Evolutionary conservation across 2,329 filamentous ascomycete genomes (phyloP).

Genomic region (Hortaea sp.): DNA sequence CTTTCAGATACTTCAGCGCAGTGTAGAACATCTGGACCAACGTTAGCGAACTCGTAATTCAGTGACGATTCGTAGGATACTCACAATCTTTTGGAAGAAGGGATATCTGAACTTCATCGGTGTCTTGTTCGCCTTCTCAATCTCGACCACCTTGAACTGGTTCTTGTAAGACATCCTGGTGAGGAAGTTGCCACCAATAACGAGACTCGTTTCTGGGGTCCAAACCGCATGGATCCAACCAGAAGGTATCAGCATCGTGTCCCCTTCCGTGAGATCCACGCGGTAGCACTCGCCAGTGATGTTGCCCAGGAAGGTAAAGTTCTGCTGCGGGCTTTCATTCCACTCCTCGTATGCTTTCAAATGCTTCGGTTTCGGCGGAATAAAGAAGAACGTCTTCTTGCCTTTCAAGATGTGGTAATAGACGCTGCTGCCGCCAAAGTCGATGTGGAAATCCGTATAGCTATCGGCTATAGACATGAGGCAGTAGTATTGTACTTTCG

Average conservation of each 20-base stretch:
- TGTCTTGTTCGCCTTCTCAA: constrained; percentile 58
- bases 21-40: constrained; percentile 52
- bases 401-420: constrained; percentile 62
- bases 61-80: background rate
- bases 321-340: constrained; percentile 57
- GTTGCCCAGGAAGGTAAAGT: constrained; percentile 54
- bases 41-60: background rate
- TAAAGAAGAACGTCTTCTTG: constrained; percentile 62
- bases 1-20: constrained; percentile 52
- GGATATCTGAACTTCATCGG: constrained; percentile 57
- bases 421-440: constrained; percentile 61
- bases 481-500: constrained; percentile 58
- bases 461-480: constrained; percentile 63
- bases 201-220: constrained; percentile 59
- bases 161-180: constrained; percentile 56
- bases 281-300: constrained; percentile 58
- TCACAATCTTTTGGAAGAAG: constrained; percentile 53
- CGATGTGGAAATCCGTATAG: constrained; percentile 63
- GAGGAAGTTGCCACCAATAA: constrained; percentile 62
- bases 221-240: constrained; percentile 65
- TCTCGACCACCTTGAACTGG: constrained; percentile 55
- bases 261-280: constrained; percentile 55
- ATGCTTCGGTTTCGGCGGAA: constrained; percentile 57
- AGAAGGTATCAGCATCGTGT: constrained; percentile 61
- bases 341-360: constrained; percentile 62